Evolutionary conservation across 805 yeast species (phyloP), one percentile per base, ranked within the genome.

Genomic region (Metschnikowia dekortorum): DNA sequence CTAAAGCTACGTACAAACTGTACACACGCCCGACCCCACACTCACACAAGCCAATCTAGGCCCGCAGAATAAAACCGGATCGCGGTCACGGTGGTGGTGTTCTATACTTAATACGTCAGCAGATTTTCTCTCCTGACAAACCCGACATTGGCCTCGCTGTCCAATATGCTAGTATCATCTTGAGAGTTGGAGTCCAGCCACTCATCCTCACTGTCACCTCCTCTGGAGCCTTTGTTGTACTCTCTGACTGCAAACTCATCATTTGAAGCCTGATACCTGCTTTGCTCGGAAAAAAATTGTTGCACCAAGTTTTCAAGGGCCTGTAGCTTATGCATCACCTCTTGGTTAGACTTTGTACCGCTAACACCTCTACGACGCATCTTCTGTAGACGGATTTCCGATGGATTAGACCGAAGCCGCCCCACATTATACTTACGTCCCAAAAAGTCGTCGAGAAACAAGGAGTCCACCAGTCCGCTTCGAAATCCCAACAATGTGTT

Each of bases 391-490:
- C 46, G 46, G 31, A 44, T 44, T 29, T 44, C 34, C 6, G 46
- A 44, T 8, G 46, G 46, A 14, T 37, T 45, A 31, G 48, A 37
- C 43, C 49, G 29, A 8, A 39, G 38, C 11, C 50, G 39, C 13
- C 46, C 48, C 41, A 46, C 38, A 6, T 69, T 70, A 47, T 63
- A 68, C 45, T 61, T 63, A 44, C 60, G 62, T 32, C 65, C 61
- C 28, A 69, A 53, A 18, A 66, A 53, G 43, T 69, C 73, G 46
- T 70, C 74, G 39, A 69, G 64, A 44, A 69, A 67, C 34, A 68
- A 51, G 26, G 72, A 67, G 50, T 71, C 76, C 37, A 71, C 68
- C 47, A 73, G 71, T 39, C 73, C 74, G 36, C 71, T 68, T 36
- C 69, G 61, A 45, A 68, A 62, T 44, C 68, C 68, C 3, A 66